phyloP scores from a whole-genome alignment of 2,329 filamentous ascomycete genomes.

The Rutstroemia sydowiana region DNA sequence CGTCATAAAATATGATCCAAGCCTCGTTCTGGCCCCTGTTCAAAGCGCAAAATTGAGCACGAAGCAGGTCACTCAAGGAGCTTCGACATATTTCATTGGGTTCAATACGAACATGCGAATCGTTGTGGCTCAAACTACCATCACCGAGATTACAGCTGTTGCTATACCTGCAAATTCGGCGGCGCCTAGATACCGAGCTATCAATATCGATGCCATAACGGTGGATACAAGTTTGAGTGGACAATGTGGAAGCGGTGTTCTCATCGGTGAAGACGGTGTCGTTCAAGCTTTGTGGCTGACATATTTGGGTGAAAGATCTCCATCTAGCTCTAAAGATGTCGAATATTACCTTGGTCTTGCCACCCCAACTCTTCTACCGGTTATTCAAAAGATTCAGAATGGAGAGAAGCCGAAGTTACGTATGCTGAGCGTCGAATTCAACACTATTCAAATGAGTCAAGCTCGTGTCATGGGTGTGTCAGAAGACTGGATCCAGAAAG shows the following conservation, averaged over 20 bases:
- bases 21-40: conserved; percentile 87
- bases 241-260: conserved; percentile 88
- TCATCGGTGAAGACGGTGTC: conserved; percentile 81
- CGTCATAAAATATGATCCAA: conserved; percentile 89
- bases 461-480: conserved; percentile 95
- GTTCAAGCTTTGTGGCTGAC: conserved; percentile 96
- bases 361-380: conserved; percentile 79
- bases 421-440: conserved; percentile 90
- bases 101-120: conserved; percentile 94
- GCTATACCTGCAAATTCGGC: conserved; percentile 90
- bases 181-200: conserved; percentile 85
- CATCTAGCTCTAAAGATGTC: conserved; percentile 75
- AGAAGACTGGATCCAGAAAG: conserved; percentile 90
- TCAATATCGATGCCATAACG: conserved; percentile 94
- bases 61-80: conserved; percentile 81
- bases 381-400: conserved; percentile 78
- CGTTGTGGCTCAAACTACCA: conserved; percentile 86
- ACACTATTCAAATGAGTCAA: conserved; percentile 94
- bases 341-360: conserved; percentile 94
- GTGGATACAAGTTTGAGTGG: conserved; percentile 88
- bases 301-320: conserved; percentile 83
- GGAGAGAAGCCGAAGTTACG: conserved; percentile 74
- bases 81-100: conserved; percentile 94
- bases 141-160: conserved; percentile 95
- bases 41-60: conserved; percentile 78